Evolutionary conservation across 805 yeast species (phyloP), one percentile per base, ranked within the genome.

Genomic region (Candida awuae): DNA sequence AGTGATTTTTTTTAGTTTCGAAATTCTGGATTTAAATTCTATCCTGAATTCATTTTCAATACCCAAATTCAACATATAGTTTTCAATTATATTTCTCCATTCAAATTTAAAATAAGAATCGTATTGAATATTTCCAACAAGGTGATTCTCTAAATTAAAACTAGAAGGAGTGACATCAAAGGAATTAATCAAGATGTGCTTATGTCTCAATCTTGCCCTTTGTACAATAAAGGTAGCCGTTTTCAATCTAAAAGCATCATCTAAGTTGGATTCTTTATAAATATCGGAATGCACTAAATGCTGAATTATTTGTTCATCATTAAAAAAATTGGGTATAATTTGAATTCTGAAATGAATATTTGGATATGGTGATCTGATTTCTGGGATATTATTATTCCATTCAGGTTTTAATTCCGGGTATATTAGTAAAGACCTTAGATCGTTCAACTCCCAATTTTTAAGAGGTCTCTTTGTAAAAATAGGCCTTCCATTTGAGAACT

Each of bases 31-130:
- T 50, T 75, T 75, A 53, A 76, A 82, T 50, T 82, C 86, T 26
- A 63, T 61, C 16, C 85, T 67, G 49, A 86, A 78, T 54, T 82
- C 86, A 13, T 79, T 75, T 49, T 80, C 86, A 34, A 80, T 80
- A 4, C 76, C 84, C 22, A 80, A 62, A 51, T 76, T 77, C 27
- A 80, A 56, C 27, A 78, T 49, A 50, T 73, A 82, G 57, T 80
- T 81, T 47, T 82, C 90, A 42, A 82, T 77, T 20, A 82, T 70
- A 51, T 80, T 77, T 48, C 88, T 64, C 85, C 87, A 80, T 54
- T 81, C 84, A 19, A 51, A 58, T 40, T 58, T 59, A 22, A 54
- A 49, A 36, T 53, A 60, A 15, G 47, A 44, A 31, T 54, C 58
- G 31, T 45, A 48, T 14, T 52, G 50, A 8, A 45, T 35, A 25